Base-by-base conservation (phyloP, 768 basidiomycete species). In the Agrocybe praecox region DNA sequence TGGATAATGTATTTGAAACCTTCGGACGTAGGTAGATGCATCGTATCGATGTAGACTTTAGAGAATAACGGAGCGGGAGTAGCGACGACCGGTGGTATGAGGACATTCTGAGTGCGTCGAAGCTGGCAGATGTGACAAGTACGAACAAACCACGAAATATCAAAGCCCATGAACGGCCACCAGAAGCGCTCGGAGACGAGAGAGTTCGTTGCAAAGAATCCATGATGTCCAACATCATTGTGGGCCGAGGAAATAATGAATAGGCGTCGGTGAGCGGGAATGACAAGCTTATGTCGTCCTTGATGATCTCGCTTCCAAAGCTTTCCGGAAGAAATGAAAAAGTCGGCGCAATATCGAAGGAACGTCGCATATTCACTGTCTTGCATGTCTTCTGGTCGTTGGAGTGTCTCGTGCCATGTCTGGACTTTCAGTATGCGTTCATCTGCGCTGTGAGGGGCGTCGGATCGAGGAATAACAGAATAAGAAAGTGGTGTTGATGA, bases 51-150 rank as follows among this genome's bases (percentile, higher is more conserved):
- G 33, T 77, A 66, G 0, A 70, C 57, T 44, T 72, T 71, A 0
- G 52, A 21, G 43, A 74, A 72, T 2, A 74, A 56, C 1, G 62
- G 56, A 0, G 67, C 62, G 0, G 70, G 65, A 2, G 50, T 44
- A 0, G 68, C 49, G 15, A 71, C 60, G 0, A 51, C 58, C 0
- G 56, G 68, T 10, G 64, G 69, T 12, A 76, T 63, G 2, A 58
- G 33, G 0, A 76, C 47, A 14, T 67, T 65, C 0, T 57, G 12
- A 0, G 60, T 56, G 0, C 65, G 62, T 0, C 64, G 53, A 1
- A 64, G 42, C 49, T 80, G 78, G 47, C 79, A 79, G 1, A 59
- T 22, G 46, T 77, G 71, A 48, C 78, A 79, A 0, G 72, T 67
- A 2, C 60, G 44, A 7, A 74, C 49, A 47, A 58, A 74, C 66